These are phyloP conservation scores for Myxozyma sirexii DNA, from an alignment of 805 yeast genomes.

Conservation along the genomic window DNA sequence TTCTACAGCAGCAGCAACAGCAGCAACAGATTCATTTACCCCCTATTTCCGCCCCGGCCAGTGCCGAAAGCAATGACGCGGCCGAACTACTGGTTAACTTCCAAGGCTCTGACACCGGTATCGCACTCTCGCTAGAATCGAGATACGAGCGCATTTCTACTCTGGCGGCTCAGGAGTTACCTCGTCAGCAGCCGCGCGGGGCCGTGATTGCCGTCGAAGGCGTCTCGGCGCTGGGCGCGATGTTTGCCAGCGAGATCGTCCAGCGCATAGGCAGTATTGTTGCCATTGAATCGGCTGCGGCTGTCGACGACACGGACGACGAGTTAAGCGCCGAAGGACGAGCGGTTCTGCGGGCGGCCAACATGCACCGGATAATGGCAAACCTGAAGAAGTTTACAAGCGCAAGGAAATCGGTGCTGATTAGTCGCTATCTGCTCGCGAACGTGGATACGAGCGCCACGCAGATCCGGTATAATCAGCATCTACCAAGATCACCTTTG, in stretches of 20 bases:
- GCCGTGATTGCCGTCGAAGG: conserved; percentile 30
- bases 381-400: conserved; percentile 2
- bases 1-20: conserved; percentile 6
- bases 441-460: conserved; percentile 10
- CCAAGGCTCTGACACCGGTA: neutral
- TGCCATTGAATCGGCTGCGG: neutral
- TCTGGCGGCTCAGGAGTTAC: neutral
- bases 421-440: conserved; percentile 13
- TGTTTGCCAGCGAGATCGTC: neutral
- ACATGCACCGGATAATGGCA: conserved; percentile 14
- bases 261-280: conserved; percentile 14
- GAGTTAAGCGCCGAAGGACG: conserved; percentile 13
- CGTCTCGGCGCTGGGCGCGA: neutral
- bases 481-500: neutral
- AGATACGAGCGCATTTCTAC: conserved; percentile 2
- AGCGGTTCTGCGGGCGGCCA: conserved; percentile 12
- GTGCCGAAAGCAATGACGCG: neutral
- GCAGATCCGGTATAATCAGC: neutral
- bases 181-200: conserved; percentile 20
- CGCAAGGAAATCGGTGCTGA: conserved; percentile 20
- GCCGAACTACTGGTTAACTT: conserved; percentile 7
- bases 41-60: neutral
- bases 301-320: neutral
- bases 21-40: conserved; percentile 15
- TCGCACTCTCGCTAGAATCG: conserved; percentile 1